phyloP scores from a whole-genome alignment of 306 rosid species.

The Acacia acuminata region DNA sequence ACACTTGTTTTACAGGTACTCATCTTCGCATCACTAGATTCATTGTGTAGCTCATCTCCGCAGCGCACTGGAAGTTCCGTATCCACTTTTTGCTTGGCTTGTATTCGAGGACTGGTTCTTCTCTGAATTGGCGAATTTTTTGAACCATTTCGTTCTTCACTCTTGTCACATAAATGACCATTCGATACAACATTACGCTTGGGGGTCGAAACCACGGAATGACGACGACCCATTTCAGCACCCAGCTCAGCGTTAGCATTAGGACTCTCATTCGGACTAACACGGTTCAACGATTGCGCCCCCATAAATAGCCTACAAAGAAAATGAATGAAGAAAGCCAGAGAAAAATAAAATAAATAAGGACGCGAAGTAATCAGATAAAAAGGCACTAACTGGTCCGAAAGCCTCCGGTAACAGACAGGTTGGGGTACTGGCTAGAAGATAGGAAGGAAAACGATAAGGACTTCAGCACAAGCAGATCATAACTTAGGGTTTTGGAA shows the following conservation, averaged over 20 bases:
- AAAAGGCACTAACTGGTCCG: background rate
- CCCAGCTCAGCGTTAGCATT: conserved; percentile 16
- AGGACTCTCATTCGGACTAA: conserved; percentile 33
- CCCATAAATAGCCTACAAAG: conserved; percentile 39
- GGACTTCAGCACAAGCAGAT: background rate
- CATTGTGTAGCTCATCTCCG: background rate
- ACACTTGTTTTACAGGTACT: background rate
- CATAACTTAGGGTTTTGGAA: background rate
- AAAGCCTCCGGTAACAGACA: background rate
- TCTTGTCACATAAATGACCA: background rate
- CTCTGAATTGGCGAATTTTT: background rate
- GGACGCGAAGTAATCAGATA: background rate
- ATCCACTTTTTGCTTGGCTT: background rate
- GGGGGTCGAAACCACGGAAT: conserved; percentile 15
- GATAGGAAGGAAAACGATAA: background rate
- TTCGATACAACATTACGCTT: background rate
- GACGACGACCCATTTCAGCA: background rate
- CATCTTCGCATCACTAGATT: background rate
- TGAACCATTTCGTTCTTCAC: background rate
- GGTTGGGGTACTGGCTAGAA: background rate
- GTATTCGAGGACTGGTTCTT: conserved; percentile 8
- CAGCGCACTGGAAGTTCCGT: background rate
- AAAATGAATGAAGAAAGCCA: background rate
- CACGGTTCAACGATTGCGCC: conserved; percentile 41
- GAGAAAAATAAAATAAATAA: background rate